These are phyloP conservation scores for Punctularia strigosozonata DNA, from an alignment of 768 basidiomycete species.

Conservation along the genomic window DNA sequence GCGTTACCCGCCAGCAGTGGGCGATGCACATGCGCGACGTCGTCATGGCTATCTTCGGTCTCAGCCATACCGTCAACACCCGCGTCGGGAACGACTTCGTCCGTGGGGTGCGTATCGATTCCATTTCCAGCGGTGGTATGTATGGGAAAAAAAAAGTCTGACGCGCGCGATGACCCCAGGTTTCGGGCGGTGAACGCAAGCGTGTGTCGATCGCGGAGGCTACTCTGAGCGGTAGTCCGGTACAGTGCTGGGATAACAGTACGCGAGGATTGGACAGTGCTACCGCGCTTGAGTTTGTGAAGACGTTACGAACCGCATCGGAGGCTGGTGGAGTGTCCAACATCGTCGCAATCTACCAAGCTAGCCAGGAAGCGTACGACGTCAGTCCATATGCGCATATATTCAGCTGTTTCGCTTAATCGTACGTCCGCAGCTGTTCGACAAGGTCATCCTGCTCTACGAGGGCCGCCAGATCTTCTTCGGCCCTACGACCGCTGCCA, in stretches of 20 bases:
- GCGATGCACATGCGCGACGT: constrained; percentile 21
- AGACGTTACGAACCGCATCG: constrained; percentile 69
- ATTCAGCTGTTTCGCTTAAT: too few relatives aligned
- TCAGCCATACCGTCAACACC: constrained; percentile 66
- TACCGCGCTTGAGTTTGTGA: constrained; percentile 80
- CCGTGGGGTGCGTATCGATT: constrained; percentile 42
- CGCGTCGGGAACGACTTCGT: constrained; percentile 83
- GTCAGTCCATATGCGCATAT: too few relatives aligned
- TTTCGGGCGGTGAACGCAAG: constrained; percentile 74
- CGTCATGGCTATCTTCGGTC: constrained; percentile 70
- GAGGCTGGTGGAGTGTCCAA: constrained; percentile 71
- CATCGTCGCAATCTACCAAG: constrained; percentile 47
- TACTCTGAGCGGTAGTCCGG: constrained; percentile 69
- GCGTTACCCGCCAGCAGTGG: background rate
- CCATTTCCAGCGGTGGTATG: too few relatives aligned
- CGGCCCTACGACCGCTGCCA: constrained; percentile 62
- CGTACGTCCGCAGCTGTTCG: too few relatives aligned
- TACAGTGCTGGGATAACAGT: constrained; percentile 78
- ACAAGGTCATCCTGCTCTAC: constrained; percentile 80
- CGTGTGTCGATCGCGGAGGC: constrained; percentile 78
- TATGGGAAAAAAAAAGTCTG: too few relatives aligned
- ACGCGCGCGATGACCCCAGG: too few relatives aligned
- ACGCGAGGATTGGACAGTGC: constrained; percentile 77
- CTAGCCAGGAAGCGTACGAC: background rate
- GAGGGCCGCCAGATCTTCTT: constrained; percentile 75